Conservation (phyloP, 2,329 filamentous ascomycete species). For the Talaromyces pinophilus region DNA sequence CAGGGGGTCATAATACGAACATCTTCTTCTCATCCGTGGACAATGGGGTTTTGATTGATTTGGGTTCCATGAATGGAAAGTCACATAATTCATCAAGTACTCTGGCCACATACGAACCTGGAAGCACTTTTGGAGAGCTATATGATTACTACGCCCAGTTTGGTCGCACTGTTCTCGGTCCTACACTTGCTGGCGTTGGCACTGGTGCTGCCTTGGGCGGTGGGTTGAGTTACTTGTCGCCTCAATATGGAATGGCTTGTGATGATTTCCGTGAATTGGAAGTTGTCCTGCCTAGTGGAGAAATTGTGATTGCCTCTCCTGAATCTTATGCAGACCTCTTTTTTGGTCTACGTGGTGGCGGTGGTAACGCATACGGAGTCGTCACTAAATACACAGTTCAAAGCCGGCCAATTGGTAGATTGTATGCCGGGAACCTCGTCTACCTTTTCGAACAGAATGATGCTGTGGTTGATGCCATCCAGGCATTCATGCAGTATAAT, state of each 20-base stretch:
- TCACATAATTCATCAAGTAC: constrained; percentile 3
- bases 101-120: constrained; percentile 17
- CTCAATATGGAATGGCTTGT: constrained; percentile 20
- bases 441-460: constrained; percentile 33
- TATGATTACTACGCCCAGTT: constrained; percentile 20
- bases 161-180: constrained; percentile 15
- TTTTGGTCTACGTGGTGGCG: constrained; percentile 16
- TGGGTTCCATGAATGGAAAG: constrained; percentile 8
- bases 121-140: constrained; percentile 17
- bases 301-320: constrained; percentile 16
- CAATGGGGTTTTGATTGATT: constrained; percentile 20
- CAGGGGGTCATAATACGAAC: constrained; percentile 35
- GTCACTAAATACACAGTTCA: constrained; percentile 33
- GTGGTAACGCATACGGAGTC: constrained; percentile 24
- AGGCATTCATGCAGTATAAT: constrained; percentile 37
- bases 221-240: constrained; percentile 17
- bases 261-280: constrained; percentile 17
- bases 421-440: constrained; percentile 34
- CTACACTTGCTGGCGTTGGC: constrained; percentile 19
- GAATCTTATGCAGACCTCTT: constrained; percentile 18
- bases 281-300: constrained; percentile 14
- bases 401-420: constrained; percentile 30
- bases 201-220: constrained; percentile 21
- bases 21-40: constrained; percentile 30
- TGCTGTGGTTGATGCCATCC: constrained; percentile 32